Conservation (phyloP, 306 rosid species). For the Adenanthera pavonina region DNA sequence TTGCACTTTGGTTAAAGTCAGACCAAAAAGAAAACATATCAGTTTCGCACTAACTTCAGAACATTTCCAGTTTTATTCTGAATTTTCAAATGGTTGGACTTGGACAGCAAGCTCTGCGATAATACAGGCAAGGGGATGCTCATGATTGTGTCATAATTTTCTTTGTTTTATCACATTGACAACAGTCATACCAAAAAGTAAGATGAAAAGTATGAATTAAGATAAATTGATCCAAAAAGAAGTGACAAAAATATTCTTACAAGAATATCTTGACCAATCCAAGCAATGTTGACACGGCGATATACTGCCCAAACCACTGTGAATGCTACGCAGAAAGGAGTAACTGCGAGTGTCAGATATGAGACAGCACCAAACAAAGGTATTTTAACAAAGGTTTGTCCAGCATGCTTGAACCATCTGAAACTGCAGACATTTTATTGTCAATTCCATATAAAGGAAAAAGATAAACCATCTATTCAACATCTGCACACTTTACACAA, state of each 20-base stretch:
- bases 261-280: constrained; percentile 99
- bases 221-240: constrained; percentile 27
- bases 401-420: constrained; percentile 88
- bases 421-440: constrained; percentile 65
- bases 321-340: constrained; percentile 88
- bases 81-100: neutral
- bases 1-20: neutral
- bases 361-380: constrained; percentile 94
- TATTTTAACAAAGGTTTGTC: constrained; percentile 73
- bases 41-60: constrained; percentile 9
- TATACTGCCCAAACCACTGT: constrained; percentile 88
- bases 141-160: constrained; percentile 21
- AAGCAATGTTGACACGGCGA: constrained; percentile 67
- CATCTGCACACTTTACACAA: neutral
- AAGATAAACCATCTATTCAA: constrained; percentile 48
- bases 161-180: constrained; percentile 26
- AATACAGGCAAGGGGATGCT: neutral
- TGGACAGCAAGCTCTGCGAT: neutral
- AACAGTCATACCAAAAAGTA: constrained; percentile 8
- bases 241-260: constrained; percentile 59
- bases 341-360: constrained; percentile 81
- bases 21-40: neutral
- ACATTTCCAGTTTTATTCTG: neutral
- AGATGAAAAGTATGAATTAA: constrained; percentile 1
- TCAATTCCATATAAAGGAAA: constrained; percentile 50